Conservation (phyloP, 768 basidiomycete genomes). For the Cubamyces sp. region DNA sequence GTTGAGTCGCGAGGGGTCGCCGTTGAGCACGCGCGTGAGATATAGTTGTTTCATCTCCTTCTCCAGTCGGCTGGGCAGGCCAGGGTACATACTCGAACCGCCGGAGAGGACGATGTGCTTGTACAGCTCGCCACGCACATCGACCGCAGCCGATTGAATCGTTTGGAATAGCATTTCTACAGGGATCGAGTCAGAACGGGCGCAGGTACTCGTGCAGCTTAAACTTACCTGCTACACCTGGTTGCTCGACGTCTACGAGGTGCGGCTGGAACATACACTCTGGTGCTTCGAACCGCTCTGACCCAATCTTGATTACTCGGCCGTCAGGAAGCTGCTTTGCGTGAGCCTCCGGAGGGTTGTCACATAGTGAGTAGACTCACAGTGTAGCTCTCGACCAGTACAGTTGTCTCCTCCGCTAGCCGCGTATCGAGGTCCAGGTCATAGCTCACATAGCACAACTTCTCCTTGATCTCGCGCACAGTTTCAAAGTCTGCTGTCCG, state of each 20-base stretch:
- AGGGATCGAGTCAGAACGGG: neutral
- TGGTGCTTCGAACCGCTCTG: conserved; percentile 97
- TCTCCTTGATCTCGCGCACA: conserved; percentile 98
- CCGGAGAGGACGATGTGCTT: conserved; percentile 98
- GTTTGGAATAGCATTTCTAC: conserved; percentile 96
- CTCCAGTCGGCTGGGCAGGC: conserved; percentile 93
- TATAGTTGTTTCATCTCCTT: conserved; percentile 99
- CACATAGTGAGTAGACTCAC: conserved; percentile 46
- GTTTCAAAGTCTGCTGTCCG: conserved; percentile 99
- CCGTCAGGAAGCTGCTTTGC: conserved; percentile 84
- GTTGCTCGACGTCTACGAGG: conserved; percentile 95
- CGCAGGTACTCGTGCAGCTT: neutral
- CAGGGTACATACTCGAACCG: conserved; percentile 98
- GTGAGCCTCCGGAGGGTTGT: neutral
- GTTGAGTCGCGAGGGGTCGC: conserved; percentile 82
- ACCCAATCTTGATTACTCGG: conserved; percentile 94
- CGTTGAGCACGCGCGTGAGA: conserved; percentile 83
- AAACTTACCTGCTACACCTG: conserved; percentile 84
- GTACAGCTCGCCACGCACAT: conserved; percentile 89
- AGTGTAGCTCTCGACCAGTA: conserved; percentile 94
- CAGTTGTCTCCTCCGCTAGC: conserved; percentile 94
- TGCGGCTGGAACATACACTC: conserved; percentile 99
- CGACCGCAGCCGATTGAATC: conserved; percentile 89
- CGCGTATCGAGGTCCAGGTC: conserved; percentile 95
- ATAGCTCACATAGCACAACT: conserved; percentile 95